A percentile compares a stretch with the other conserved stretches of the same genome.
Evolutionary conservation across 345 rosid genomes (phyloP).

Genomic region (Alliaria petiolata): DNA sequence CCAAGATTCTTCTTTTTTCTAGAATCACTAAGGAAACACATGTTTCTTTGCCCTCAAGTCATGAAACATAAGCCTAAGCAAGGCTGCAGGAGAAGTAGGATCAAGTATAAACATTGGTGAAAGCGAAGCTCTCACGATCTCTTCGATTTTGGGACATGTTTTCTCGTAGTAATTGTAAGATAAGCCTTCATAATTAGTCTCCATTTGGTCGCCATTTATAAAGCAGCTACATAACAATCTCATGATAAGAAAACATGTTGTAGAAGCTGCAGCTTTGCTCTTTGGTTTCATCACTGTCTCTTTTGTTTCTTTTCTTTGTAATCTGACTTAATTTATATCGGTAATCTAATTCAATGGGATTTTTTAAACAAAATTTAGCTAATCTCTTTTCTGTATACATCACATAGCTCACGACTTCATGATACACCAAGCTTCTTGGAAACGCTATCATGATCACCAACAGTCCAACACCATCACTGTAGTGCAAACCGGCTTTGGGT

Average conservation of each 20-base stretch:
- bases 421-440: slow-evolving; percentile 55
- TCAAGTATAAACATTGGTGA: slow-evolving; percentile 30
- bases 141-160: slow-evolving; percentile 41
- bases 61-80: slow-evolving; percentile 50
- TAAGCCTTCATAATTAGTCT: slow-evolving; percentile 12
- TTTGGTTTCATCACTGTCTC: slow-evolving; percentile 17
- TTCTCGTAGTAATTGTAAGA: slow-evolving; percentile 40
- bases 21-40: too few relatives aligned
- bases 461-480: slow-evolving; percentile 93
- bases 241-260: slow-evolving; percentile 11
- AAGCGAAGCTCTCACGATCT: slow-evolving; percentile 38
- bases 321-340: not conserved
- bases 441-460: slow-evolving; percentile 91
- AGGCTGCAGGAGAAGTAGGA: slow-evolving; percentile 43
- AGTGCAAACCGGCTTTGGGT: slow-evolving; percentile 29
- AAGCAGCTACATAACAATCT: slow-evolving; percentile 17
- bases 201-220: slow-evolving; percentile 11
- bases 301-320: not conserved
- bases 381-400: not conserved
- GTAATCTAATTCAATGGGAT: not conserved
- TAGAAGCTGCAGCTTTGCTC: slow-evolving; percentile 9
- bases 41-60: too few relatives aligned
- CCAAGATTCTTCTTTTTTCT: too few relatives aligned
- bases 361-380: too few relatives aligned
- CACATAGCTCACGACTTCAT: slow-evolving; percentile 68